Conservation (phyloP, 345 rosid species). For the Streptanthus diversifolius region DNA sequence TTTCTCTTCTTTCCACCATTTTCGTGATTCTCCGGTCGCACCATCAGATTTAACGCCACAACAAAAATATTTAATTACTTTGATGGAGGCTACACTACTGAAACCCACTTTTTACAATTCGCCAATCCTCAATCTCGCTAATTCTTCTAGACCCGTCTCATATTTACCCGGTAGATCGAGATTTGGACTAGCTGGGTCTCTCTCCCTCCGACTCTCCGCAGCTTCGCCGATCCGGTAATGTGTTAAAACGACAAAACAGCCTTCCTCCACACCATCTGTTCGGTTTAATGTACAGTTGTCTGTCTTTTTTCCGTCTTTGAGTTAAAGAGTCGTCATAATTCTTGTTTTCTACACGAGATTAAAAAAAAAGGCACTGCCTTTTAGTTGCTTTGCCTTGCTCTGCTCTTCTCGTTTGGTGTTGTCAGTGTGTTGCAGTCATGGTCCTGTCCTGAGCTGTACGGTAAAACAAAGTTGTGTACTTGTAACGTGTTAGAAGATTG, state of each 20-base stretch:
- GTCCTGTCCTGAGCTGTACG: slow-evolving; percentile 18
- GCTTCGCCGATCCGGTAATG: slow-evolving; percentile 30
- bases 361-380: neutral
- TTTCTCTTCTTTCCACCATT: neutral
- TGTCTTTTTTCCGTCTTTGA: neutral
- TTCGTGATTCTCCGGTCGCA: neutral
- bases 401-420: slow-evolving; percentile 12
- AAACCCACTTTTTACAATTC: slow-evolving; percentile 10
- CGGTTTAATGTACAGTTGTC: neutral
- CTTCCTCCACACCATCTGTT: neutral
- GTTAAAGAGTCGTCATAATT: slow-evolving; percentile 1
- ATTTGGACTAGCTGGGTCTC: slow-evolving; percentile 6
- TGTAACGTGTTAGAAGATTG: slow-evolving; percentile 7
- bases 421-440: neutral
- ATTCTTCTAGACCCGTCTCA: slow-evolving; percentile 14
- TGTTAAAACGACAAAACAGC: neutral
- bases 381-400: neutral
- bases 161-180: slow-evolving; percentile 1
- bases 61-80: neutral
- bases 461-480: neutral
- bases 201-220: slow-evolving; percentile 13
- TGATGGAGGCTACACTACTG: slow-evolving; percentile 31
- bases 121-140: neutral
- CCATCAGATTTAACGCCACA: neutral
- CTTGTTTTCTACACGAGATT: neutral